Base-by-base conservation (phyloP, 495 filamentous ascomycete species). In the Polyplosphaeria fusca region DNA sequence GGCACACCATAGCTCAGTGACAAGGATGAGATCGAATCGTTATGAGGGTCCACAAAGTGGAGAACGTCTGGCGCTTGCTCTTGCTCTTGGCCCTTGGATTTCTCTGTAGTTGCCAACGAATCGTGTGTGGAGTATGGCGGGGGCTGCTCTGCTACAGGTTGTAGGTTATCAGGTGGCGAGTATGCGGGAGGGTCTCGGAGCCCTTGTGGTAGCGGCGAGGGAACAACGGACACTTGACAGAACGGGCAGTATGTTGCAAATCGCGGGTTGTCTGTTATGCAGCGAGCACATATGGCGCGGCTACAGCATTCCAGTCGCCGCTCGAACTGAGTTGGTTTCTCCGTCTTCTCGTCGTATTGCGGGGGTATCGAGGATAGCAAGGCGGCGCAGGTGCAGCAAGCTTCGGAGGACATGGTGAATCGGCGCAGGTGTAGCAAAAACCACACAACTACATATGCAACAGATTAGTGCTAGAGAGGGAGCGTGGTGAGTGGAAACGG, bases 181-280 rank as follows among this genome's bases (percentile, higher is more conserved):
- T 86, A 82, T n/a, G 76, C 69, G 18, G 81, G 84, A 28, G 79
- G 82, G 43, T 82, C 77, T 24, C 72, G 74, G 5, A 84, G 72
- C 28, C 79, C 78, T 67, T 80, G 77, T 13, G 78, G 79, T 47
- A 82, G 56, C n/a, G 76, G 62, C 0, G 76, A 74, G 2, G 81
- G 78, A 18, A 73, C 72, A 20, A 69, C 71, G 16, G 75, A 75
- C 25, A 79, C 68, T 65, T 83, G 80, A 51, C 80, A 83, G 64
- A 77, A 83, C 0, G 79, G 80, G 67, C 87, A 91, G 70, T 91
- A 90, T 19, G 71, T 74, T 28, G 75, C 75, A 70, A 90, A 90
- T 18, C 87, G 82, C 18, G 72, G 72, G 65, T 91, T 91, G 40
- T 74, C 84, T 55, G 74, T 67, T 57, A 86, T 80, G 73, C 88